Conservation (phyloP, 371 early-diverging fungal species). For the Dinochytrium kinnereticum region DNA sequence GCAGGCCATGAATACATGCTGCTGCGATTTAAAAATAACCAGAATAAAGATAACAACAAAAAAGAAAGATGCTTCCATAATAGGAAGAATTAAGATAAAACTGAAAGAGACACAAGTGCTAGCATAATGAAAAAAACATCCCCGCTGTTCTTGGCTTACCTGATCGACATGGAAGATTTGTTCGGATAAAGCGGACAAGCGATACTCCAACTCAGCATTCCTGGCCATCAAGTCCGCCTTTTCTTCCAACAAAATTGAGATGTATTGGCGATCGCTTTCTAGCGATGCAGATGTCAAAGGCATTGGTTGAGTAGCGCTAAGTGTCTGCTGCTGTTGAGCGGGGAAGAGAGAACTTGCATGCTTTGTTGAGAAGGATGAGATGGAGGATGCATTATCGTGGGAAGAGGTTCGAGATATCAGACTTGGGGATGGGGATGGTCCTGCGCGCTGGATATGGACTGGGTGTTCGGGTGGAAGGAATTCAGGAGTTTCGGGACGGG, state of each 20-base stretch:
- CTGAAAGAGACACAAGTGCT: no score
- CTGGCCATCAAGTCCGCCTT: background rate
- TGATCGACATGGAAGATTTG: no score
- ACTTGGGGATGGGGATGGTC: background rate
- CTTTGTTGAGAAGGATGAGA: background rate
- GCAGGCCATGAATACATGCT: no score
- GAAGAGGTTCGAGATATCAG: background rate
- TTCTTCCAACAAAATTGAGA: constrained; percentile 1
- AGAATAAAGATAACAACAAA: no score
- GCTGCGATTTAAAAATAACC: no score
- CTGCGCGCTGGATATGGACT: background rate
- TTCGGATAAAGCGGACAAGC: no score
- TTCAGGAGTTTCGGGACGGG: background rate
- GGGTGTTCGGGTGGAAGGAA: background rate
- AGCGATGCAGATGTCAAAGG: background rate
- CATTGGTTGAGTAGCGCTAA: background rate
- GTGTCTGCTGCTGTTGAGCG: background rate
- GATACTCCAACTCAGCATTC: background rate
- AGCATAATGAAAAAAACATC: no score
- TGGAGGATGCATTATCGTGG: background rate
- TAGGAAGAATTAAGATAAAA: no score
- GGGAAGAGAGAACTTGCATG: background rate
- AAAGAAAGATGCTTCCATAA: no score
- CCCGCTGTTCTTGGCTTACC: no score
- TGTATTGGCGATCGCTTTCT: background rate